Base-by-base conservation (phyloP, 768 basidiomycete genomes). In the Amylocystis lapponica region DNA sequence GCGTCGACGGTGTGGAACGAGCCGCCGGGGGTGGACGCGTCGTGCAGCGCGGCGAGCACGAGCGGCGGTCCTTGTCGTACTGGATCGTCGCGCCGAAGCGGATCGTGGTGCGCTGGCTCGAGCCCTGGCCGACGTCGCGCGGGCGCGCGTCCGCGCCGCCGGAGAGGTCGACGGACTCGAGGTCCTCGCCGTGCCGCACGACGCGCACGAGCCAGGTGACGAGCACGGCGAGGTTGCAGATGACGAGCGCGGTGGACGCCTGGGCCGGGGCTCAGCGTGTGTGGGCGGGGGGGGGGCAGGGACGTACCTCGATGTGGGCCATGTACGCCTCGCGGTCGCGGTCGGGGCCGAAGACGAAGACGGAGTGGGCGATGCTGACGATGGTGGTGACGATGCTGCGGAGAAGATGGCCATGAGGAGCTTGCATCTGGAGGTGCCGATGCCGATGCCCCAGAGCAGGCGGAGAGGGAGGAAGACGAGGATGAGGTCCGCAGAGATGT, bases 181-280 rank as follows among this genome's bases (percentile, higher is more conserved):
- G 43, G 38, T 47, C 49, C 6, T 37, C 42, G 20, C 39, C 10
- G 43, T 43, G 32, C 21, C 47, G 41, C 21, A 52, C 8, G 7
- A 32, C 35, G 44, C 51, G 51, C 27, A 42, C 30, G 22, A 43
- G 12, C 51, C 51, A 52, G 16, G 47, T 34, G 5, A 47, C 41
- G 35, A 52, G 51, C 23, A 52, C 51, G 30, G 51, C 44, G 36
- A 52, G 51, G 33, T 52, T 52, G 42, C 44, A 46, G 12, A 52
- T 42, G 14, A 49, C 42, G 21, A 52, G 32, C 3, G 43, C 40
- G 7, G 42, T 46, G 7, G 47, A 39, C 10, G 51, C 47, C 51
- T 52, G 20, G 11, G 23, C 3, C 8, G n/a, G 27, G 20, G 17
- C 20, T 26, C 17, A 27, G 27, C 27, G 27, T 11, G 0, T 27